Percentiles rank a stretch among this genome's conserved stretches.
These are phyloP conservation scores for Euptelea pleiosperma DNA, from an alignment of 164 flowering plant genomes.

Conservation along the genomic window DNA sequence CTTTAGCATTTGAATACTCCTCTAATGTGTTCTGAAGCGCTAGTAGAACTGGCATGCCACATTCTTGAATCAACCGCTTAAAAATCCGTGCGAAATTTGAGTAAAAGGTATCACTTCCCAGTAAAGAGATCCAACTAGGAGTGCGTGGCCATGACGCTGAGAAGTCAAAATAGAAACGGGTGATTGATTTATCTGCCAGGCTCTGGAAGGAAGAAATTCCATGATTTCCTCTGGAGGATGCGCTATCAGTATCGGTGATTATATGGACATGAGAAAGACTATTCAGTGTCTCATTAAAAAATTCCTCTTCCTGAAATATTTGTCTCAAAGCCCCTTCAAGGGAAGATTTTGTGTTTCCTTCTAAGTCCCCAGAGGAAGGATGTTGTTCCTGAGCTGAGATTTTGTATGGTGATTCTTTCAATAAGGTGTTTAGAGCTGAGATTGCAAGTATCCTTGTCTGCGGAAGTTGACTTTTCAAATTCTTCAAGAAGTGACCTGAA, in stretches of 20 bases:
- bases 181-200: constrained; percentile 85
- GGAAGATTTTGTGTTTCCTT: constrained; percentile 46
- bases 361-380: constrained; percentile 19
- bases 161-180: constrained; percentile 91
- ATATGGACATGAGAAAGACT: constrained; percentile 93
- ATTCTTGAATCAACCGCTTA: constrained; percentile 87
- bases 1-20: constrained; percentile 76
- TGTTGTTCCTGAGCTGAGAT: constrained; percentile 31
- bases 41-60: constrained; percentile 75
- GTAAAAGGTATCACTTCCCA: constrained; percentile 79
- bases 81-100: constrained; percentile 90
- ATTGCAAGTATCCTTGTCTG: constrained; percentile 96
- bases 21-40: constrained; percentile 59
- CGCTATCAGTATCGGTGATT: constrained; percentile 57
- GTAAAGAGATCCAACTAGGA: constrained; percentile 91
- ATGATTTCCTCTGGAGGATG: constrained; percentile 71
- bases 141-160: constrained; percentile 98
- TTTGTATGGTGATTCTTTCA: constrained; percentile 87
- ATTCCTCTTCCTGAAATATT: constrained; percentile 81
- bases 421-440: constrained; percentile 80
- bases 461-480: constrained; percentile 89
- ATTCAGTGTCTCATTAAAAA: constrained; percentile 69
- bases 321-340: constrained; percentile 69
- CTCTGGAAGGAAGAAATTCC: constrained; percentile 70
- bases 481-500: constrained; percentile 89